phyloP scores from a whole-genome alignment of 164 flowering plant species.

The Euptelea pleiosperma region DNA sequence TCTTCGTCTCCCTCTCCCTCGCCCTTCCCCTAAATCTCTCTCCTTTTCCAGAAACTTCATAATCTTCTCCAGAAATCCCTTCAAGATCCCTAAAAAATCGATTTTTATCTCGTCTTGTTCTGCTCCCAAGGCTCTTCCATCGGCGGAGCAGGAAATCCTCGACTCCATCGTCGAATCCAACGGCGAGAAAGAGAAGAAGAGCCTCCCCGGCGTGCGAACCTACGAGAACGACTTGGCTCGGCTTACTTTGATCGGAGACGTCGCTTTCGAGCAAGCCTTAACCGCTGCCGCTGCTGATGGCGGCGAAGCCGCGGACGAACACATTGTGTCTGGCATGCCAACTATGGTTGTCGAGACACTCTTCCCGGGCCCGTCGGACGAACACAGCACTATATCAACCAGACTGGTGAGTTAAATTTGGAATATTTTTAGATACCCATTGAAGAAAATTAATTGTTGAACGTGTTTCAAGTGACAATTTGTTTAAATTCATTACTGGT shows the following conservation, averaged over 20 bases:
- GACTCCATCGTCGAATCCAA: constrained; percentile 42
- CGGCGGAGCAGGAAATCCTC: constrained; percentile 49
- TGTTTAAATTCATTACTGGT: background rate
- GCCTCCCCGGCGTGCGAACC: constrained; percentile 59
- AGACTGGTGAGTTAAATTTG: constrained; percentile 56
- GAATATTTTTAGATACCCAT: background rate
- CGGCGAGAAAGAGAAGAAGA: constrained; percentile 20
- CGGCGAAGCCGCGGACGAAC: constrained; percentile 72
- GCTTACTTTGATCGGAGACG: constrained; percentile 65
- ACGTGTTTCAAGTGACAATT: background rate
- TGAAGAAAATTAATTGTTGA: too few species aligned
- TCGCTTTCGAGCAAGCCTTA: constrained; percentile 63
- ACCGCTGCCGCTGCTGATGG: constrained; percentile 98
- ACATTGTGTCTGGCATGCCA: constrained; percentile 44
- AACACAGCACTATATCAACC: constrained; percentile 71
- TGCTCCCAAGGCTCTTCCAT: constrained; percentile 24
- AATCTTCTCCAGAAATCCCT: constrained; percentile 16
- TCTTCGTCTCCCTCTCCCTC: constrained; percentile 9
- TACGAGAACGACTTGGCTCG: constrained; percentile 73
- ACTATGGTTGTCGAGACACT: constrained; percentile 89
- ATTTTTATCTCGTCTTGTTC: constrained; percentile 21
- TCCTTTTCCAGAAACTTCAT: constrained; percentile 4
- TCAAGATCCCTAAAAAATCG: constrained; percentile 12
- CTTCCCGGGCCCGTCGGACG: constrained; percentile 63
- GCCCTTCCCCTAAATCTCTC: constrained; percentile 4